phyloP scores from a whole-genome alignment of 2,329 filamentous ascomycete genomes.

The Ceratocystis diversiconidia region DNA sequence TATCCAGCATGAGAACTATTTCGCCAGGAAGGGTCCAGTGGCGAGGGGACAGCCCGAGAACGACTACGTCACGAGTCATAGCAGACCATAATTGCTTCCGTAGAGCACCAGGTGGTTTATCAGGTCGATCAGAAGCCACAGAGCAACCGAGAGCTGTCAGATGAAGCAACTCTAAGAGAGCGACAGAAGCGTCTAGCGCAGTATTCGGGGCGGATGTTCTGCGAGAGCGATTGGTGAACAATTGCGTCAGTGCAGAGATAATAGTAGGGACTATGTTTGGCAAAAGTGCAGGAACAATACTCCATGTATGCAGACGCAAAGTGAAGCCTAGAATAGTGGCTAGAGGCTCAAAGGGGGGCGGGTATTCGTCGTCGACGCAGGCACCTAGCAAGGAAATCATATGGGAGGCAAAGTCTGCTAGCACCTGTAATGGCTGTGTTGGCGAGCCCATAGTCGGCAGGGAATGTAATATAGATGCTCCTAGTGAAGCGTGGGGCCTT shows the following conservation, averaged over 20 bases:
- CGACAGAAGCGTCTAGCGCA: slow-evolving; percentile 10
- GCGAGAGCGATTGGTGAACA: background rate
- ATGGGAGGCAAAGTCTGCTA: slow-evolving; percentile 49
- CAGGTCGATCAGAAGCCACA: slow-evolving; percentile 25
- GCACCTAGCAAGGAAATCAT: slow-evolving; percentile 54
- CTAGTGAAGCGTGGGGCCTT: slow-evolving; percentile 34
- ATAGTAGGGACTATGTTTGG: slow-evolving; percentile 36
- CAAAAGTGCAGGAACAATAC: slow-evolving; percentile 45
- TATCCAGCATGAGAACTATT: slow-evolving; percentile 47
- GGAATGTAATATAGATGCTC: slow-evolving; percentile 52
- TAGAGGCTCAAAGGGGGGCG: slow-evolving; percentile 50
- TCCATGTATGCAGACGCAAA: slow-evolving; percentile 45
- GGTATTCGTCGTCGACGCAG: slow-evolving; percentile 50
- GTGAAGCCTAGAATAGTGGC: slow-evolving; percentile 50
- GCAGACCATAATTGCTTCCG: slow-evolving; percentile 48
- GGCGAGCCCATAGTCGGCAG: slow-evolving; percentile 43
- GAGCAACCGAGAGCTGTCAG: slow-evolving; percentile 46
- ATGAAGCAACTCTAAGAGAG: slow-evolving; percentile 37
- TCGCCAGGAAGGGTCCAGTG: slow-evolving; percentile 45
- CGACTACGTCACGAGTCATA: slow-evolving; percentile 51
- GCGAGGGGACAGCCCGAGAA: slow-evolving; percentile 50
- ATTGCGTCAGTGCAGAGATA: slow-evolving; percentile 9
- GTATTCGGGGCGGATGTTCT: background rate
- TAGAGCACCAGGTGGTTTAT: slow-evolving; percentile 20
- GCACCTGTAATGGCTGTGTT: slow-evolving; percentile 38